Percentiles rank a stretch among this genome's conserved stretches.
phyloP scores from a whole-genome alignment of 257 asterid species.

The Cinchona pubescens region DNA sequence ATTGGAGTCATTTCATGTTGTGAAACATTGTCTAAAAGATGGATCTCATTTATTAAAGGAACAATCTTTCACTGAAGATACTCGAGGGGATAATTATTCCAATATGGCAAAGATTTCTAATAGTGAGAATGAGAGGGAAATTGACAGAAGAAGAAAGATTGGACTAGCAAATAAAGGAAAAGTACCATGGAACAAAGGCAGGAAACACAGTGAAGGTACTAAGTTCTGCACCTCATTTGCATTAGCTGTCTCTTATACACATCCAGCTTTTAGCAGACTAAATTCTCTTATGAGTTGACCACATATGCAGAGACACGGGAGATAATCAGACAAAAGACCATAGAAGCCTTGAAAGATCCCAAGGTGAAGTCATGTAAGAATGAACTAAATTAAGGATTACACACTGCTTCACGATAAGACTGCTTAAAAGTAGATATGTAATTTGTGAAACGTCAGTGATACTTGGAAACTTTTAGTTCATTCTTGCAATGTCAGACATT shows the following conservation, averaged over 20 bases:
- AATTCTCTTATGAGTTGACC: neutral
- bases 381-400: conserved; percentile 29
- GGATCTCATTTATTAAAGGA: conserved; percentile 20
- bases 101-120: conserved; percentile 14
- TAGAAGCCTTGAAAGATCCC: conserved; percentile 93
- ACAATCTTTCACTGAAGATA: conserved; percentile 25
- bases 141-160: conserved; percentile 34
- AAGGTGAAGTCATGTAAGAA: conserved; percentile 99
- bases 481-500: conserved; percentile 2
- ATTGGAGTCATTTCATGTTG: conserved; percentile 19
- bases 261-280: conserved; percentile 10
- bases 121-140: conserved; percentile 31
- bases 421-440: neutral
- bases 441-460: neutral
- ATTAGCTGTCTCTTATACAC: neutral
- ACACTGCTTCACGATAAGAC: neutral
- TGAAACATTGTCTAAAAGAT: conserved; percentile 30
- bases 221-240: conserved; percentile 10
- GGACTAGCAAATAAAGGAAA: conserved; percentile 70
- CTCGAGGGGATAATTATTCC: conserved; percentile 12
- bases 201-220: conserved; percentile 72
- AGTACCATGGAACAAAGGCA: conserved; percentile 92
- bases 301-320: conserved; percentile 65
- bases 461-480: neutral
- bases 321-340: conserved; percentile 67